Base-by-base conservation (phyloP, 176 grass and related monocot genomes). In the Musa troglodytarum region DNA sequence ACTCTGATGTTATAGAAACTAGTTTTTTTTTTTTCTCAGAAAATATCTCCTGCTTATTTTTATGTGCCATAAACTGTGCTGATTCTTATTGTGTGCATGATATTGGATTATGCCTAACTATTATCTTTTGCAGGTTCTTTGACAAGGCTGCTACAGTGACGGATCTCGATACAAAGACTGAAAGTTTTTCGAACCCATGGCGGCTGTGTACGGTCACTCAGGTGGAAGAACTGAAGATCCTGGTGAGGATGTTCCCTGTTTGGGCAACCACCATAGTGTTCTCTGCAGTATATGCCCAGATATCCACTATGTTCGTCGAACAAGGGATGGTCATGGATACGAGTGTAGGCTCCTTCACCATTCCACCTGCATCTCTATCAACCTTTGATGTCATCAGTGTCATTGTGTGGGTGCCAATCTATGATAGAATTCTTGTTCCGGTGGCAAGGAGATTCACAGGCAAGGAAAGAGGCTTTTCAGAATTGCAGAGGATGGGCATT, bases 271-370 rank as follows among this genome's bases (percentile, higher is more conserved):
- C 83, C 23, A 89, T 90, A 69, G 73, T 97, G 72, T 97, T 93
- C 84, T 87, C 75, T 16, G 88, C 79, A 17, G 94, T 91, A 9
- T 91, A 92, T 49, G 87, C 90, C 77, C 94, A 97, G 66, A 92
- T 89, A 15, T 93, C 93, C 21, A 90, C 88, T 22, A 77, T 90
- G 86, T 93, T 97, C 73, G 54, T 93, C 29, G 94, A 97, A 65
- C 94, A 97, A 80, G 90, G 94, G 63, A 97, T 89, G 90, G 88
- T 93, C 78, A 86, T 97, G 67, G 85, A 97, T 74, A 87, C 88
- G 73, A 78, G 49, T 50, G 53, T 97, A 54, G 84, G 94, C 13
- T 88, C 68, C 64, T 91, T 97, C 74, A 83, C 53, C n/a, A 81
- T 97, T 53, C 83, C 88, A 65, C 90, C 90, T 55, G 94, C 88